These are phyloP conservation scores for Triangularia setosa DNA, from an alignment of 2,329 filamentous ascomycete genomes.

Conservation along the genomic window DNA sequence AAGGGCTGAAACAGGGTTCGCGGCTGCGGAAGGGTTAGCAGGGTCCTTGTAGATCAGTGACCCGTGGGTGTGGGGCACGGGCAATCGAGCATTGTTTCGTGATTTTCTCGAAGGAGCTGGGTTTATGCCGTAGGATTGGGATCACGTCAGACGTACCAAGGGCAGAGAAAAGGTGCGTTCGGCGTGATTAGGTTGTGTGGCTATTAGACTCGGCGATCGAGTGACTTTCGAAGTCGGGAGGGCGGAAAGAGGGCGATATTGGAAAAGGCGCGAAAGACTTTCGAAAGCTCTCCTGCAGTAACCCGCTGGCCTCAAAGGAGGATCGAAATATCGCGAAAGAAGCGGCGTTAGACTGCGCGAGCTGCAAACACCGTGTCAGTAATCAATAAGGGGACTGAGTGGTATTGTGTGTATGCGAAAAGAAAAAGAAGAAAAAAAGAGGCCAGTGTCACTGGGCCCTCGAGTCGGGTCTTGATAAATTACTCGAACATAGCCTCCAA, in stretches of 20 bases:
- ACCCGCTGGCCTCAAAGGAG: conserved; percentile 34
- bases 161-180: conserved; percentile 12
- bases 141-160: conserved; percentile 19
- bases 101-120: conserved; percentile 29
- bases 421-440: neutral
- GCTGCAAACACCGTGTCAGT: conserved; percentile 11
- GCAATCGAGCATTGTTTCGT: conserved; percentile 33
- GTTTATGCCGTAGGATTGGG: conserved; percentile 32
- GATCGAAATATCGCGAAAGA: conserved; percentile 28
- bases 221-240: conserved; percentile 28
- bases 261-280: conserved; percentile 24
- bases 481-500: neutral
- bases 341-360: conserved; percentile 21
- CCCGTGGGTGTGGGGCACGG: conserved; percentile 32
- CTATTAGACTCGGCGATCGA: conserved; percentile 20
- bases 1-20: conserved; percentile 36
- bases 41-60: conserved; percentile 32
- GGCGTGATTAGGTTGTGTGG: conserved; percentile 11
- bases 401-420: neutral
- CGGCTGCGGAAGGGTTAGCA: conserved; percentile 31
- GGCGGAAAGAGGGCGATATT: conserved; percentile 15
- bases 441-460: neutral
- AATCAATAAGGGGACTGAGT: neutral
- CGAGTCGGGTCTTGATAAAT: neutral
- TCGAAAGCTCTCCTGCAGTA: conserved; percentile 32